Evolutionary conservation across 148 eudicot species (phyloP).

Genomic region (Camellia granthamiana): DNA sequence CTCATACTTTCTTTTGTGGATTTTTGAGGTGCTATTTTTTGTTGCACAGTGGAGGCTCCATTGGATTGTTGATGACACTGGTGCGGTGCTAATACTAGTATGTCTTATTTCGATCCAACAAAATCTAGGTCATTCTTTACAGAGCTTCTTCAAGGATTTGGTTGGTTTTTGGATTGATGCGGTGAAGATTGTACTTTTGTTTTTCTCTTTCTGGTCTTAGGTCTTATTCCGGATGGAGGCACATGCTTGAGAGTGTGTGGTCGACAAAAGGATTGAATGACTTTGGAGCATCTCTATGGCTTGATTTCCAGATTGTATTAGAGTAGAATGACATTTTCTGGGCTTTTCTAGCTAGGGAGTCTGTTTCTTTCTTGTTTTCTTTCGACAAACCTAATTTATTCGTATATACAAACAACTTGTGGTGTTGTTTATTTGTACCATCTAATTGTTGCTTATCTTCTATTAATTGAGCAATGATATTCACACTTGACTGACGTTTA

Average conservation of each 20-base stretch:
- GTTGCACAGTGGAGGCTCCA: slow-evolving; percentile 11
- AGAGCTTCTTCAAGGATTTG: neutral
- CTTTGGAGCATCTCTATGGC: slow-evolving; percentile 3
- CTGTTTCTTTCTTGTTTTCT: slow-evolving; percentile 4
- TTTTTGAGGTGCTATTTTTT: slow-evolving; percentile 14
- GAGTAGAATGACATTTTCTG: neutral
- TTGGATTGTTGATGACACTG: neutral
- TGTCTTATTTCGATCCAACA: neutral
- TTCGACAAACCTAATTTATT: neutral
- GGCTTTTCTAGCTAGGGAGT: neutral
- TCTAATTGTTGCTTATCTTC: slow-evolving; percentile 1
- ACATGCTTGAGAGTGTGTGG: neutral
- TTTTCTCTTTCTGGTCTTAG: slow-evolving; percentile 6
- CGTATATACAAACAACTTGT: neutral
- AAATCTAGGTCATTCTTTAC: slow-evolving; percentile 14
- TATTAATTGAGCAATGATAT: neutral
- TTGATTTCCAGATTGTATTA: neutral
- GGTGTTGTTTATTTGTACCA: neutral
- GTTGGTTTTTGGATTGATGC: neutral
- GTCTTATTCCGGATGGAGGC: neutral
- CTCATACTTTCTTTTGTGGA: neutral
- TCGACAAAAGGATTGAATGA: neutral
- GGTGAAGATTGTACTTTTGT: neutral
- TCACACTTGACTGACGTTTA: too few relatives aligned
- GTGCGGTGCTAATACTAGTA: neutral